Base-by-base conservation (phyloP, 805 yeast species). In the Pichia pseudocactophila region DNA sequence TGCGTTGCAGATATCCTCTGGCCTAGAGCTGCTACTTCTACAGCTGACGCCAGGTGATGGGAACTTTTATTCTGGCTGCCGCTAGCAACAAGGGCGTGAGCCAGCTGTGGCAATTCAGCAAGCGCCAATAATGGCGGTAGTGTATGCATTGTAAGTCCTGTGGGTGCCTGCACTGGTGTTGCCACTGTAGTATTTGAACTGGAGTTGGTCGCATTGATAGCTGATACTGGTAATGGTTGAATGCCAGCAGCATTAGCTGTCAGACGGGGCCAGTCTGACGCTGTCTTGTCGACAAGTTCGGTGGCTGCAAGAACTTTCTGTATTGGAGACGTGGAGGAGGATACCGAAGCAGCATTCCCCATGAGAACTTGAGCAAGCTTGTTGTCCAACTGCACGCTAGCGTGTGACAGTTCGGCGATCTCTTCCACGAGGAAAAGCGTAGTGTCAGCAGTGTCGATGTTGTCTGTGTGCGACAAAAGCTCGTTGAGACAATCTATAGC, bases 31-130 rank as follows among this genome's bases (percentile, higher is more conserved):
- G 31, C 6, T n/a, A 28, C 31, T 28, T 28, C 31, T 28, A 28
- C 31, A 13, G 31, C 31, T 11, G 31, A 11, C 5, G 31, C 13
- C 13, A 28, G 31, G 12, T 28, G 8, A 22, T 22, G 25, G 5
- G 25, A 22, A 22, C 8, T 22, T 22, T 22, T 22, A 8, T 22
- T 22, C 8, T 22, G 25, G 8, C 25, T 28, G 13, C 31, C 33
- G 89, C 71, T 49, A 76, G 76, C 48, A 90, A 28, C 31, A n/a
- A 28, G 31, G 6, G 15, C 6, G 31, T 28, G 31, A 4, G 31
- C 31, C 4, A n/a, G 13, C 11, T 28, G 31, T 12, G 31, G 31
- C 5, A 28, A n/a, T n/a, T 28, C 15, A 4, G 11, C 15, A 28
- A 28, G 31, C 5, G 31, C 31, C 31, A 28, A 12, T 13, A 28